These are phyloP conservation scores for Huntiella moniliformis DNA, from an alignment of 2,329 filamentous ascomycete genomes.

Conservation along the genomic window DNA sequence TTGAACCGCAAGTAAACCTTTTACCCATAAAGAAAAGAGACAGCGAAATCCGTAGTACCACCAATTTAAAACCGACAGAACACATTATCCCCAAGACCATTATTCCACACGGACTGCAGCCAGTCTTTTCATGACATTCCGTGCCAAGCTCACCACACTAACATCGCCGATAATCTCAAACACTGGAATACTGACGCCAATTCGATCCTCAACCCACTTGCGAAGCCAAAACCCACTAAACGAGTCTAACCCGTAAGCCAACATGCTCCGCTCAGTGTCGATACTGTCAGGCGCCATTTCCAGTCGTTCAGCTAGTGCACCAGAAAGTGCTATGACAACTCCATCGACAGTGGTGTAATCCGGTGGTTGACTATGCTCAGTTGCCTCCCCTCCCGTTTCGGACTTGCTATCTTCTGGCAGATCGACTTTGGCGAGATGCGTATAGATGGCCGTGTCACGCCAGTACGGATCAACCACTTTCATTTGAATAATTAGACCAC, in stretches of 20 bases:
- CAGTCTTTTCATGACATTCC: slow-evolving; percentile 17
- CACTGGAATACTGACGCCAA: slow-evolving; percentile 25
- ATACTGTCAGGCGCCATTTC: slow-evolving; percentile 27
- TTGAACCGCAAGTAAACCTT: too few relatives aligned
- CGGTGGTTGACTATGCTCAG: slow-evolving; percentile 10
- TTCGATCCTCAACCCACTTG: slow-evolving; percentile 30
- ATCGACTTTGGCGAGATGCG: slow-evolving; percentile 30
- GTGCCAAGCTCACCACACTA: slow-evolving; percentile 22
- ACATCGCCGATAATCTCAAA: slow-evolving; percentile 28
- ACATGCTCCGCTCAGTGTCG: slow-evolving; percentile 22
- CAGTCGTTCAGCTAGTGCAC: slow-evolving; percentile 19
- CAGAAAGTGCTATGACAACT: slow-evolving; percentile 16
- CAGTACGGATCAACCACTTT: slow-evolving; percentile 34
- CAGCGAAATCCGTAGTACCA: too few relatives aligned
- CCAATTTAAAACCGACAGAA: background rate
- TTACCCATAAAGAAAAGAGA: too few relatives aligned
- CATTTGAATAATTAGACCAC: slow-evolving; percentile 33
- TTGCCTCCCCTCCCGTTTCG: slow-evolving; percentile 10
- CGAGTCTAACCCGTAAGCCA: slow-evolving; percentile 32
- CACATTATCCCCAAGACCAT: slow-evolving; percentile 13
- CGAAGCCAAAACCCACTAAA: slow-evolving; percentile 32
- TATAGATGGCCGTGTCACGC: slow-evolving; percentile 30
- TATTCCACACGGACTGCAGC: slow-evolving; percentile 13
- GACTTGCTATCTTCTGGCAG: slow-evolving; percentile 11
- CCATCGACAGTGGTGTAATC: slow-evolving; percentile 12